Base-by-base conservation (phyloP, 495 filamentous ascomycete species). In the Trichodelitschia bisporula region DNA sequence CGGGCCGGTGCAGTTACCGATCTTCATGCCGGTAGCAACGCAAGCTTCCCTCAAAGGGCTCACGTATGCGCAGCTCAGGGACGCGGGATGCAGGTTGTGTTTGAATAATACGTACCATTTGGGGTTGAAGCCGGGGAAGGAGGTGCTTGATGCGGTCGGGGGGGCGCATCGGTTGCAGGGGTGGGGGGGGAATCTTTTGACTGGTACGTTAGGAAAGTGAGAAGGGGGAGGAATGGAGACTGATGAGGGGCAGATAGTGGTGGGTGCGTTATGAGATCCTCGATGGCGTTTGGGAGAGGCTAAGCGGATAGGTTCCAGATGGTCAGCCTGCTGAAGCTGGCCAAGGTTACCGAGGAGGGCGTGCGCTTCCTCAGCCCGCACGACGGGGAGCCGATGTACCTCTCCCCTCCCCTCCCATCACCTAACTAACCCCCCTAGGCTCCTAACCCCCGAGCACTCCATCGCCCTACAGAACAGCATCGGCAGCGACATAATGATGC, bases 1-100 rank as follows among this genome's bases (percentile, higher is more conserved):
- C 65, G 86, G 86, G 41, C 60, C 72, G 0, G 82, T 95, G 10
- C 62, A 74, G 30, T 62, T 93, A 8, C 86, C 86, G 2, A 68
- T 93, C 15, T 99, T 95, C 51, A 95, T 95, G 82, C 86, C 86
- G 12, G 86, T 95, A 18, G 86, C 89, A 12, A 95, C 86, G n/a
- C 86, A 99, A 51, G 86, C 77, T 0, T 83, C 84, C 0, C 56
- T 99, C 18, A 99, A 99, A 48, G 86, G 86, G 17, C 54, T 99
- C 32, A 93, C 86, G 17, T 78, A 83, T 2, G 73, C 84, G 38
- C 86, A 99, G 41, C 56, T 99, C 14, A 78, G 83, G 38, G 61
- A 71, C 19, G 84, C 80, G 0, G 73, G 79, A 26, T 95, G 89
- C 42, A 67, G 77, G 39, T 59, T 99, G 10, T 95, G 83, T 46